Evolutionary conservation across 176 grass and related monocot genomes (phyloP).

Genomic region (Leersia perrieri): DNA sequence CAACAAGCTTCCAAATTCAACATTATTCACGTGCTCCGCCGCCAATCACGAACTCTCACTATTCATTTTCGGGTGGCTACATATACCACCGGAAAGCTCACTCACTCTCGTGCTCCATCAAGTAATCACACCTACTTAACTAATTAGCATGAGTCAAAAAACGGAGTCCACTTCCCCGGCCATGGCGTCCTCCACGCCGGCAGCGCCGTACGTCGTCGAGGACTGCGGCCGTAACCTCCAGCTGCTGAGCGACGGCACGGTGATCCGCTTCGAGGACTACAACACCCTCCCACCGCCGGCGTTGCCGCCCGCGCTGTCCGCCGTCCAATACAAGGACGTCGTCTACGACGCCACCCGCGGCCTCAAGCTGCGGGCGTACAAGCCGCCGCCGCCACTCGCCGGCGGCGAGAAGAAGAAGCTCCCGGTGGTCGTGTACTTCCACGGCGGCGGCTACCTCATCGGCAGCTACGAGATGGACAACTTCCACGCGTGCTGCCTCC

Average conservation of each 20-base stretch:
- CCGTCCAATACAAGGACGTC: slow-evolving; percentile 26
- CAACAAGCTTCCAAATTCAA: not conserved
- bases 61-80: not conserved
- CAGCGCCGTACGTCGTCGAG: slow-evolving; percentile 15
- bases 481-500: slow-evolving; percentile 35
- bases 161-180: not conserved
- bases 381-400: not conserved
- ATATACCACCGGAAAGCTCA: not conserved
- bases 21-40: not conserved
- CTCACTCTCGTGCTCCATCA: not conserved
- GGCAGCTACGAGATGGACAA: slow-evolving; percentile 22
- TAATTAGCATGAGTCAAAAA: not conserved
- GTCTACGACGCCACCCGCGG: slow-evolving; percentile 7
- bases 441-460: slow-evolving; percentile 36
- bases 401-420: slow-evolving; percentile 26
- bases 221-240: not conserved
- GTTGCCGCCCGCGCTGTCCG: not conserved
- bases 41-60: not conserved
- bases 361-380: slow-evolving; percentile 41
- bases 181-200: slow-evolving; percentile 14
- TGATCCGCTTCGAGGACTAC: not conserved
- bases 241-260: slow-evolving; percentile 37
- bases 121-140: too few species aligned
- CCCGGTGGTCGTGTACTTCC: slow-evolving; percentile 40
- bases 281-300: not conserved